Conservation (phyloP, 768 basidiomycete genomes). For the Daedaleopsis sinensis region DNA sequence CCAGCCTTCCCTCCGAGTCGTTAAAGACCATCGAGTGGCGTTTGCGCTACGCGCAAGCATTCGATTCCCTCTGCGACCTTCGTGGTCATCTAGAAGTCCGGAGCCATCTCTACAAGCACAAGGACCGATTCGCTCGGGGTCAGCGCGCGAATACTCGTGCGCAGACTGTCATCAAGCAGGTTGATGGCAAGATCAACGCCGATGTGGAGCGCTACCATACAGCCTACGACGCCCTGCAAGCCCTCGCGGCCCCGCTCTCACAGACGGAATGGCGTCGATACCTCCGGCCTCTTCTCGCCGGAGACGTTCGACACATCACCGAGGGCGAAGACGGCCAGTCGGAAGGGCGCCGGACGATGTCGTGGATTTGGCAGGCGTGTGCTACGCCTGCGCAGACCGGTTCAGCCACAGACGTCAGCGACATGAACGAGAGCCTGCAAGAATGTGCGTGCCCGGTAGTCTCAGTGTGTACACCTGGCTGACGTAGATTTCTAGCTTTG, state of each 20-base stretch:
- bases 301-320: slow-evolving; percentile 10
- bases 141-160: slow-evolving; percentile 7
- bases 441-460: not conserved
- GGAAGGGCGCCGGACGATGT: slow-evolving; percentile 13
- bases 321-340: not conserved
- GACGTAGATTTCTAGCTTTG: not conserved
- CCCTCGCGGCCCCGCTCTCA: not conserved
- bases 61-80: slow-evolving; percentile 6
- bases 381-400: not conserved
- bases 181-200: not conserved
- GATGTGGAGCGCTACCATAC: slow-evolving; percentile 2
- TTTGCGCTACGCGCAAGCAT: slow-evolving; percentile 4
- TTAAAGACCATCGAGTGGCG: slow-evolving; percentile 1
- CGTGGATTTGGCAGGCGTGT: slow-evolving; percentile 20
- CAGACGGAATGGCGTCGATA: slow-evolving; percentile 3
- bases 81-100: slow-evolving; percentile 5
- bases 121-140: slow-evolving; percentile 4
- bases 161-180: not conserved
- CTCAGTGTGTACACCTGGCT: not conserved
- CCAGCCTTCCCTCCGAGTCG: not conserved
- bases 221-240: slow-evolving; percentile 1
- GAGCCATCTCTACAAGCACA: slow-evolving; percentile 4
- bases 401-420: not conserved
- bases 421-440: not conserved
- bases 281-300: not conserved